Percentiles rank a stretch among this genome's conserved stretches.
phyloP scores from a whole-genome alignment of 2,329 filamentous ascomycete species.

The Alternaria metachromatica region DNA sequence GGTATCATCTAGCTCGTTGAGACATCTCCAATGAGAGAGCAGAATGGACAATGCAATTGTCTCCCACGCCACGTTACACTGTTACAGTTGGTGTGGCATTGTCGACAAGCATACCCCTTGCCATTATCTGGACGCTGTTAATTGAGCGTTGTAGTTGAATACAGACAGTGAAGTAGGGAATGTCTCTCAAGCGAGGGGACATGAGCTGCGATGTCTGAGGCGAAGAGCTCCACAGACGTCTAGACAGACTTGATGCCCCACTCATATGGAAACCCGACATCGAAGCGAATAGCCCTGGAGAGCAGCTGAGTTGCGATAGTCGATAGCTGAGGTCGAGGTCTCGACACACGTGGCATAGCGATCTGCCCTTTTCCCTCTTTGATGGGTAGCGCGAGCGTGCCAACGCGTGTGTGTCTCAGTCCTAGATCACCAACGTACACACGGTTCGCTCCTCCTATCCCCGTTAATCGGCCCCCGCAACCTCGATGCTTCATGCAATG shows the following conservation, averaged over 20 bases:
- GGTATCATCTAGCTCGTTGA: constrained; percentile 3
- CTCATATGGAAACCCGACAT: constrained; percentile 1
- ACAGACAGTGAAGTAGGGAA: constrained; percentile 6
- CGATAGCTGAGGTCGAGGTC: background rate
- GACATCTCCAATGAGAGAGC: constrained; percentile 18
- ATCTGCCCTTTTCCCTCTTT: constrained; percentile 4
- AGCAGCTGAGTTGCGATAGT: background rate
- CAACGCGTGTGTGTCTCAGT: background rate
- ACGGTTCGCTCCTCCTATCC: background rate
- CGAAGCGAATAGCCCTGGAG: constrained; percentile 2
- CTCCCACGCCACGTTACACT: constrained; percentile 4
- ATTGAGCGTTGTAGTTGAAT: background rate
- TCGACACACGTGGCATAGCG: background rate
- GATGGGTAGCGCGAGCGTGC: background rate
- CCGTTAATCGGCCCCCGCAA: constrained; percentile 4
- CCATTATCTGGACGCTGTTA: constrained; percentile 1
- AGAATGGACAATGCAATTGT: constrained; percentile 2
- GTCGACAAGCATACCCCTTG: background rate
- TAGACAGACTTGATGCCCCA: constrained; percentile 10
- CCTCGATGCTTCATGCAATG: constrained; percentile 5
- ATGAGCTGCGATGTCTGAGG: constrained; percentile 15
- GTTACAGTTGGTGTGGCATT: background rate
- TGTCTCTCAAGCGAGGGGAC: constrained; percentile 6
- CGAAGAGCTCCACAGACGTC: background rate
- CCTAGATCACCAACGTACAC: background rate